Conservation (phyloP, 129 eudicot species). For the Cynara cardunculus region DNA sequence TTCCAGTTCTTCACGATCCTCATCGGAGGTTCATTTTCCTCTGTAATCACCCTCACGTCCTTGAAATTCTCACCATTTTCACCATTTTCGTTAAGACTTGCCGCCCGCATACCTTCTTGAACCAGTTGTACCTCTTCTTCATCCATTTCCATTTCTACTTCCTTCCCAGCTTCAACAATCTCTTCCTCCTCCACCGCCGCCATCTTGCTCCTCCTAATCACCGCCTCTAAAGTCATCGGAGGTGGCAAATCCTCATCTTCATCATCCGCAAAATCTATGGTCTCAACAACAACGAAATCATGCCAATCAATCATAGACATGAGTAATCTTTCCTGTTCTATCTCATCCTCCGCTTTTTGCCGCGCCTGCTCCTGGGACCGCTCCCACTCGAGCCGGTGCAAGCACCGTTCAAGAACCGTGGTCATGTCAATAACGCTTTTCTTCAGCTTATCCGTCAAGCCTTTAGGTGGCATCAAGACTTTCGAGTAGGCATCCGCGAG, state of each 20-base stretch:
- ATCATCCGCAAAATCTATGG: conserved; percentile 83
- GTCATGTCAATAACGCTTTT: conserved; percentile 74
- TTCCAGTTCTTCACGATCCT: conserved; percentile 89
- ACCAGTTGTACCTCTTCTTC: conserved; percentile 90
- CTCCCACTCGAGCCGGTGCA: conserved; percentile 89
- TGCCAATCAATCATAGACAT: conserved; percentile 99
- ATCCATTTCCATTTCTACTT: conserved; percentile 95
- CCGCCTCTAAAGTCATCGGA: conserved; percentile 94
- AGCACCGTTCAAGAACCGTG: conserved; percentile 73
- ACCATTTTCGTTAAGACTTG: conserved; percentile 55
- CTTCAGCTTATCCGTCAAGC: conserved; percentile 63
- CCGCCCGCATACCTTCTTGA: conserved; percentile 85
- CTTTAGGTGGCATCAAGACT: conserved; percentile 89
- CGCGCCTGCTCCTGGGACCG: conserved; percentile 89
- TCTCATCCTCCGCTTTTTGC: conserved; percentile 89
- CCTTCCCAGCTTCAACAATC: conserved; percentile 71
- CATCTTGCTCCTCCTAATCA: conserved; percentile 80
- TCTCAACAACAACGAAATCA: conserved; percentile 85
- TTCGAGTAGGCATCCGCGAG: conserved; percentile 91
- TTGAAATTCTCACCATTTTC: conserved; percentile 30
- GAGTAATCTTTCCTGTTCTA: conserved; percentile 72
- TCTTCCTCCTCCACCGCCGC: conserved; percentile 60
- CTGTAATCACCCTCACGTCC: conserved; percentile 34
- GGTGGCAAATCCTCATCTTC: conserved; percentile 86
- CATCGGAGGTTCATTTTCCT: conserved; percentile 79